Percentiles rank a stretch among this genome's conserved stretches.
phyloP scores from a whole-genome alignment of 2,329 filamentous ascomycete species.

The Decorospora gaudefroyi region DNA sequence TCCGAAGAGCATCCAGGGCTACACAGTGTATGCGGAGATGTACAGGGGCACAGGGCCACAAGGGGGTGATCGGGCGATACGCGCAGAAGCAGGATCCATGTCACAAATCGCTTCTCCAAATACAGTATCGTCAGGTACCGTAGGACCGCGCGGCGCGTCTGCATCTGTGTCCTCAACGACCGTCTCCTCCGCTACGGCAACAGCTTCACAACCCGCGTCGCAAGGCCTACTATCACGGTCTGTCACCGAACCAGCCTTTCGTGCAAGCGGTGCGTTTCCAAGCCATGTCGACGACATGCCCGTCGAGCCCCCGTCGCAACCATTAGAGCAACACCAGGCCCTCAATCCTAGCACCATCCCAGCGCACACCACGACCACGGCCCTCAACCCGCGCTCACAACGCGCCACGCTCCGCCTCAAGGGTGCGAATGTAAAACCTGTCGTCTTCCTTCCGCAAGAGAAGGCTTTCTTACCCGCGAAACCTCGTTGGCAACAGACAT shows the following conservation, averaged over 20 bases:
- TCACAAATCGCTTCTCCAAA: conserved; percentile 44
- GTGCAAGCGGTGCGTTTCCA: conserved; percentile 32
- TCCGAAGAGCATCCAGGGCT: conserved; percentile 55
- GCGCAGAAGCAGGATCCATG: conserved; percentile 39
- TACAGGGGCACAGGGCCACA: conserved; percentile 53
- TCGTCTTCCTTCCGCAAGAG: conserved; percentile 51
- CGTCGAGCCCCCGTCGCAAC: conserved; percentile 4
- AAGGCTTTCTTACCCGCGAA: conserved; percentile 53
- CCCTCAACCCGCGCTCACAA: conserved; percentile 26
- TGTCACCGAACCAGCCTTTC: conserved; percentile 25
- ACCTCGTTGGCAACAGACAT: conserved; percentile 50
- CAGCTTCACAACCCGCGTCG: conserved; percentile 28
- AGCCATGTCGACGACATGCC: conserved; percentile 26
- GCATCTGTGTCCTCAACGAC: conserved; percentile 45
- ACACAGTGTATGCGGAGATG: conserved; percentile 54
- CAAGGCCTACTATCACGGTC: conserved; percentile 23
- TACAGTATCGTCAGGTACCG: conserved; percentile 41
- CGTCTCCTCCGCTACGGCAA: conserved; percentile 50
- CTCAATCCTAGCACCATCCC: conserved; percentile 21
- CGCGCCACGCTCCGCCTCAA: conserved; percentile 37
- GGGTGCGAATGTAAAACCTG: conserved; percentile 45
- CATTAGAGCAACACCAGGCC: conserved; percentile 42
- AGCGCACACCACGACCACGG: conserved; percentile 25
- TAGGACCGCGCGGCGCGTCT: conserved; percentile 26
- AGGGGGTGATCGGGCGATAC: conserved; percentile 50